Evolutionary conservation across 768 basidiomycete genomes (phyloP).

Genomic region (Cytidiella melzeri): DNA sequence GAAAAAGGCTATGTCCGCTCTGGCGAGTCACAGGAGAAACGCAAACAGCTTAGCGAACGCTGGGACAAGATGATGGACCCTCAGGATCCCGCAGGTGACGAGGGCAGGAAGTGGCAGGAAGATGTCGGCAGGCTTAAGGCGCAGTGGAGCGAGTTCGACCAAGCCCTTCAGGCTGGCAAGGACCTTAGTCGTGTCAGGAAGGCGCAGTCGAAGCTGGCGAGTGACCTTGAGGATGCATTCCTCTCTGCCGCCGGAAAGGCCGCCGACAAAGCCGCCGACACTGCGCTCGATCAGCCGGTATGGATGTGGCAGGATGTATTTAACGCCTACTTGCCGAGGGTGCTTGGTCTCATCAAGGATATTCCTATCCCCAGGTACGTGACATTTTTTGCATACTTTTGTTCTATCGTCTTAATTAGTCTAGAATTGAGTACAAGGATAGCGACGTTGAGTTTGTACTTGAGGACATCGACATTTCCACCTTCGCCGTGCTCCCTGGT

Average conservation of each 20-base stretch:
- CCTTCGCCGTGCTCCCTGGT: conserved; percentile 59
- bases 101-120: conserved; percentile 44
- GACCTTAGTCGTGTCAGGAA: conserved; percentile 41
- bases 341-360: conserved; percentile 45
- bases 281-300: conserved; percentile 43
- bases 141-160: conserved; percentile 40
- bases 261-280: conserved; percentile 39
- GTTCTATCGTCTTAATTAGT: background rate
- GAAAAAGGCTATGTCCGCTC: conserved; percentile 48
- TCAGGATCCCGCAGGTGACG: conserved; percentile 32
- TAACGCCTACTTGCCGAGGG: conserved; percentile 68
- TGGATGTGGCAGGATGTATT: conserved; percentile 83
- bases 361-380: conserved; percentile 65
- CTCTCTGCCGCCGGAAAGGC: conserved; percentile 34
- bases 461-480: conserved; percentile 67
- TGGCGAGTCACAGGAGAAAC: conserved; percentile 35
- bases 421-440: conserved; percentile 68
- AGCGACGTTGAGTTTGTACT: conserved; percentile 64
- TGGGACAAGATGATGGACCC: conserved; percentile 46
- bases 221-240: conserved; percentile 43
- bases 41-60: conserved; percentile 39
- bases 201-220: conserved; percentile 43
- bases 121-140: conserved; percentile 40
- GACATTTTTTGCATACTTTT: background rate
- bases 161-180: conserved; percentile 40